phyloP scores from a whole-genome alignment of 2,329 filamentous ascomycete species.

The Akanthomyces lecanii region DNA sequence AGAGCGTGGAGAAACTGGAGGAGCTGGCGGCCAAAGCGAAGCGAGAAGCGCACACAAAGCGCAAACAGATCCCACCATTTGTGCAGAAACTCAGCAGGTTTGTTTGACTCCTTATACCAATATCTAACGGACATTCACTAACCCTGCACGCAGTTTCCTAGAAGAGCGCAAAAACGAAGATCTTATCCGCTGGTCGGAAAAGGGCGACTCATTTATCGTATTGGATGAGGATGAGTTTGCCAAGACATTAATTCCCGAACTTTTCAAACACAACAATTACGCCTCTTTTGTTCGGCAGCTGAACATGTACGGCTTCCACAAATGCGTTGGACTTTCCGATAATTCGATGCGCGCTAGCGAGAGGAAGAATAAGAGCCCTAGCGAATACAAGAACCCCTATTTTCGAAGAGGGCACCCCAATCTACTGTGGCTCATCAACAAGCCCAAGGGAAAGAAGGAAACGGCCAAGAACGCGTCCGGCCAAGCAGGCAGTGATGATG shows the following conservation, averaged over 20 bases:
- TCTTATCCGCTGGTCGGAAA: constrained; percentile 93
- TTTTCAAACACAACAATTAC: constrained; percentile 99
- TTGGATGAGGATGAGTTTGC: constrained; percentile 98
- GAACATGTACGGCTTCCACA: constrained; percentile 98
- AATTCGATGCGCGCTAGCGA: constrained; percentile 98
- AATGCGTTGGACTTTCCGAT: constrained; percentile 86
- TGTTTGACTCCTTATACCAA: constrained; percentile 28
- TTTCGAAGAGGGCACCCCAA: constrained; percentile 92
- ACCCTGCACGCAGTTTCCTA: constrained; percentile 66
- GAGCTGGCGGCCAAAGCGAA: constrained; percentile 77
- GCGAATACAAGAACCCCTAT: constrained; percentile 96
- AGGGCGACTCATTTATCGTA: constrained; percentile 94
- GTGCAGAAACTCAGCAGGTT: constrained; percentile 97
- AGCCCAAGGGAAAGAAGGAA: constrained; percentile 67
- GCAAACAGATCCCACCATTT: constrained; percentile 95
- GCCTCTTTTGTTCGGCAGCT: constrained; percentile 92
- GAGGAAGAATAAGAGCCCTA: constrained; percentile 94
- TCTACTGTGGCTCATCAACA: constrained; percentile 92
- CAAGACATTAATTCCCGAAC: constrained; percentile 90
- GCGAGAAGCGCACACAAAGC: constrained; percentile 80
- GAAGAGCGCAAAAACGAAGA: constrained; percentile 92
- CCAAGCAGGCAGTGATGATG: constrained; percentile 66
- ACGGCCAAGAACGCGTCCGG: constrained; percentile 53
- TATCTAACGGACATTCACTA: constrained; percentile 19
- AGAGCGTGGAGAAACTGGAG: constrained; percentile 76